phyloP scores from a whole-genome alignment of 805 yeast species.

The Torulaspora delbrueckii region DNA sequence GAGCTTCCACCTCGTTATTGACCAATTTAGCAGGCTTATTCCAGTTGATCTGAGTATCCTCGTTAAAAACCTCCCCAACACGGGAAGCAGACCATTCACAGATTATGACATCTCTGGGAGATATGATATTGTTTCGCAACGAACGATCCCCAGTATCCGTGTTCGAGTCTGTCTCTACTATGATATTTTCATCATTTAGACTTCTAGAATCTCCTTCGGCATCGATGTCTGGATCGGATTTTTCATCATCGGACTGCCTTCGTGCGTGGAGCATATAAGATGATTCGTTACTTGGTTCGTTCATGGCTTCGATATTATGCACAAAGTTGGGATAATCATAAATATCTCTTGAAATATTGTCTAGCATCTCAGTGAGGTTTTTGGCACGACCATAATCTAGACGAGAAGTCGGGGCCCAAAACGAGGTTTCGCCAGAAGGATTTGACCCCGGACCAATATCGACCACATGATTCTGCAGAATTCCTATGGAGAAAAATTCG shows the following conservation, averaged over 20 bases:
- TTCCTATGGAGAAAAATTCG: conserved; percentile 24
- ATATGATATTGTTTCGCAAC: conserved; percentile 21
- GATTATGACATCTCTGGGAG: conserved; percentile 41
- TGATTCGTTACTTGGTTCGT: neutral
- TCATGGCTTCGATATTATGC: neutral
- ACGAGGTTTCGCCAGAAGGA: neutral
- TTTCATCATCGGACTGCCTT: neutral
- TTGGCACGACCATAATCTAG: conserved; percentile 14
- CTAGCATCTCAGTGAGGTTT: conserved; percentile 15
- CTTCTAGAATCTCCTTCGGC: neutral
- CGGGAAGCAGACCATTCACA: conserved; percentile 61
- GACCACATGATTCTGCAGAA: conserved; percentile 1
- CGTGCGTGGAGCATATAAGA: too few relatives aligned
- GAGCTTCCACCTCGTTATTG: conserved; percentile 51
- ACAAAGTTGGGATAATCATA: conserved; percentile 19
- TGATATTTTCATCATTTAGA: neutral
- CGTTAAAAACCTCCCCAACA: conserved; percentile 50
- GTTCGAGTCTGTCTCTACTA: neutral
- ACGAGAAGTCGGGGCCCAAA: conserved; percentile 29
- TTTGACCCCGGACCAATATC: neutral
- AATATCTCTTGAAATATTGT: conserved; percentile 22
- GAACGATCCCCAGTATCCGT: neutral
- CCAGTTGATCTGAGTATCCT: conserved; percentile 55
- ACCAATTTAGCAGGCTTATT: conserved; percentile 43
- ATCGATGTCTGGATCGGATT: neutral